Conservation (phyloP, 164 flowering plant species). For the Buxus sempervirens region DNA sequence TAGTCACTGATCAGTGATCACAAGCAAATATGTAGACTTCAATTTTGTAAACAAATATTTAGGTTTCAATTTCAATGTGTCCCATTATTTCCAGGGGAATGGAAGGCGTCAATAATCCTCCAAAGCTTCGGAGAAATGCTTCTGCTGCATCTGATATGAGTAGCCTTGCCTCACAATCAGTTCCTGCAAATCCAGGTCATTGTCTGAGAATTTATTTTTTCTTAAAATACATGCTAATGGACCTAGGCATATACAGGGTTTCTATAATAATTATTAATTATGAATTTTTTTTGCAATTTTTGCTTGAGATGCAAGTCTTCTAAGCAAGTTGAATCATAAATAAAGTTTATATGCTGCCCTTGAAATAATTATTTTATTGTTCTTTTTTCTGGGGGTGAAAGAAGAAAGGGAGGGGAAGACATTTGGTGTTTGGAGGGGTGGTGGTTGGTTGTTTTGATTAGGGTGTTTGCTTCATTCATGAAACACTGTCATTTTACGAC, state of each 20-base stretch:
- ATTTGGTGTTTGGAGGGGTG: too few relatives aligned
- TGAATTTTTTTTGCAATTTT: too few relatives aligned
- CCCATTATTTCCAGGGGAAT: conserved; percentile 33
- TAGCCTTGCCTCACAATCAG: conserved; percentile 37
- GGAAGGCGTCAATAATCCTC: conserved; percentile 40
- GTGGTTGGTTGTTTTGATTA: too few relatives aligned
- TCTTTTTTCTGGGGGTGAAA: too few relatives aligned
- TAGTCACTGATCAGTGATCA: conserved; percentile 10
- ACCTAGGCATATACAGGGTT: background rate
- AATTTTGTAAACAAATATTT: background rate
- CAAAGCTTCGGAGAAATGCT: conserved; percentile 72
- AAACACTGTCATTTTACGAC: background rate
- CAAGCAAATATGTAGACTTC: background rate
- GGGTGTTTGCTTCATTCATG: too few relatives aligned
- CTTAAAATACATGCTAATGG: background rate
- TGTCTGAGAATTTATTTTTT: conserved; percentile 1
- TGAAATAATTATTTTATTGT: too few relatives aligned
- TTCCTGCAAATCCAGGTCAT: conserved; percentile 56
- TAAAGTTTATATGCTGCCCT: too few relatives aligned
- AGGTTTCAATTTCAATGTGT: background rate
- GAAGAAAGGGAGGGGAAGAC: too few relatives aligned
- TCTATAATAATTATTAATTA: too few relatives aligned
- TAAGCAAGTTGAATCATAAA: too few relatives aligned
- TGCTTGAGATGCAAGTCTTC: too few relatives aligned
- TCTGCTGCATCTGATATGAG: conserved; percentile 67